phyloP scores from a whole-genome alignment of 805 yeast genomes.

The Starmerella vaccinii region DNA sequence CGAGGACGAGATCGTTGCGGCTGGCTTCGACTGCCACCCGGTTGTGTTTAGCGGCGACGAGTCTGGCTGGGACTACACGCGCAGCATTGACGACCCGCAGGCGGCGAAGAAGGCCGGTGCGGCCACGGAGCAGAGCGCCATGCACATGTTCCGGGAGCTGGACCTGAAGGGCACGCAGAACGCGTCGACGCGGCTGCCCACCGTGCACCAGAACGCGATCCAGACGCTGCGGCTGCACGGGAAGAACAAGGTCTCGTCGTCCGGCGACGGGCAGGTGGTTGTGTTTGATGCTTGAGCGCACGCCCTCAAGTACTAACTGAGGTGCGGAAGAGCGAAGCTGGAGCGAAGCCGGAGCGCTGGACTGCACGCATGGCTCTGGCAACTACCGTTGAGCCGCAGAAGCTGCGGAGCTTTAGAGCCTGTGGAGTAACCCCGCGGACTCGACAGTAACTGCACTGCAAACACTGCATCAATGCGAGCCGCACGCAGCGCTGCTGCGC shows the following conservation, averaged over 20 bases:
- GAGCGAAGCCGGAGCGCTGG: no score
- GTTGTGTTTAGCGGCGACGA: conserved; percentile 67
- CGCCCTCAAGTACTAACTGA: no score
- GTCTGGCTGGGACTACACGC: conserved; percentile 48
- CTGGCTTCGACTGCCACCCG: conserved; percentile 89
- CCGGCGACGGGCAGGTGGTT: conserved; percentile 91
- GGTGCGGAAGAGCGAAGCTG: no score
- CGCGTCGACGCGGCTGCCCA: conserved; percentile 43
- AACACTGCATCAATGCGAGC: no score
- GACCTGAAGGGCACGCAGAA: conserved; percentile 79
- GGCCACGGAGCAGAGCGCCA: conserved; percentile 40
- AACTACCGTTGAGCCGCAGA: no score
- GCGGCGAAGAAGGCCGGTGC: conserved; percentile 37
- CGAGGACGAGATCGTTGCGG: conserved; percentile 63
- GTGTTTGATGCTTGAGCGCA: conserved; percentile 45
- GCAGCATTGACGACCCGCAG: conserved; percentile 51
- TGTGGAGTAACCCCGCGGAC: no score
- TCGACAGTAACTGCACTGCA: no score
- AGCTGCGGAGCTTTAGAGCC: no score
- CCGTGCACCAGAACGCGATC: conserved; percentile 85
- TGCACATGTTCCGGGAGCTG: conserved; percentile 89
- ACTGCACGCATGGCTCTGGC: no score
- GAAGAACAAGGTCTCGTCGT: conserved; percentile 49
- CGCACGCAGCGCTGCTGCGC: no score
- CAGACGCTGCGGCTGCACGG: conserved; percentile 44